Percentiles rank a stretch among this genome's conserved stretches.
These are phyloP conservation scores for Geranium rotundifolium DNA, from an alignment of 345 rosid genomes.

Conservation along the genomic window DNA sequence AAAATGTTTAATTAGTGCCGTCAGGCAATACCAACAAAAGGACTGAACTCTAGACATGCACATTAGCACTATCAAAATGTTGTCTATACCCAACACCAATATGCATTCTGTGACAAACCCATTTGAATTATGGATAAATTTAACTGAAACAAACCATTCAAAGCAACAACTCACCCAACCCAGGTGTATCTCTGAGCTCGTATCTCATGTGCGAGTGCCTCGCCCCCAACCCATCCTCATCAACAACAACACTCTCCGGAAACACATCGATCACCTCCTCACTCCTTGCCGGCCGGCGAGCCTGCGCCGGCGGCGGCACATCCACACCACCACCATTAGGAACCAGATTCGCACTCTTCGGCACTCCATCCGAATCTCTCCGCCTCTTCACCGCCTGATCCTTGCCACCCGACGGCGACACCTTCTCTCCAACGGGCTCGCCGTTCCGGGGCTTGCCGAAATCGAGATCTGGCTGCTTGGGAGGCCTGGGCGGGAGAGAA, in stretches of 20 bases:
- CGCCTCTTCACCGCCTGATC: slow-evolving; percentile 65
- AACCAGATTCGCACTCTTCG: slow-evolving; percentile 30
- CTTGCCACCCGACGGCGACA: slow-evolving; percentile 23
- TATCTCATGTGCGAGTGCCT: slow-evolving; percentile 79
- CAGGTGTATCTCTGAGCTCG: slow-evolving; percentile 84
- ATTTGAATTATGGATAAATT: neutral
- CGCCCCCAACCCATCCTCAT: slow-evolving; percentile 45
- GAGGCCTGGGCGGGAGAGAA: slow-evolving; percentile 32
- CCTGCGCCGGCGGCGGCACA: slow-evolving; percentile 10
- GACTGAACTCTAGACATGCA: neutral
- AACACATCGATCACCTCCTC: slow-evolving; percentile 50
- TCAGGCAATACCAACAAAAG: neutral
- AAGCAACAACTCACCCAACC: slow-evolving; percentile 53
- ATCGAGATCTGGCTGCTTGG: slow-evolving; percentile 60
- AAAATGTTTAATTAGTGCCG: neutral
- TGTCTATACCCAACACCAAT: no score
- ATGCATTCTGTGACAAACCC: neutral
- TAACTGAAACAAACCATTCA: neutral
- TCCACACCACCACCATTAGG: slow-evolving; percentile 31
- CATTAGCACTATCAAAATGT: neutral
- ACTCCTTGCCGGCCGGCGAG: slow-evolving; percentile 48
- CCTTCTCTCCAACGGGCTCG: slow-evolving; percentile 19
- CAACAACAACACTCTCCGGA: slow-evolving; percentile 38
- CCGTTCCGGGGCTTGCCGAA: slow-evolving; percentile 42
- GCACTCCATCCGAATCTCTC: slow-evolving; percentile 66